Evolutionary conservation across 2,329 filamentous ascomycete species (phyloP), one percentile per base, ranked within the genome.

Genomic region (Scortechinia acanthostroma): DNA sequence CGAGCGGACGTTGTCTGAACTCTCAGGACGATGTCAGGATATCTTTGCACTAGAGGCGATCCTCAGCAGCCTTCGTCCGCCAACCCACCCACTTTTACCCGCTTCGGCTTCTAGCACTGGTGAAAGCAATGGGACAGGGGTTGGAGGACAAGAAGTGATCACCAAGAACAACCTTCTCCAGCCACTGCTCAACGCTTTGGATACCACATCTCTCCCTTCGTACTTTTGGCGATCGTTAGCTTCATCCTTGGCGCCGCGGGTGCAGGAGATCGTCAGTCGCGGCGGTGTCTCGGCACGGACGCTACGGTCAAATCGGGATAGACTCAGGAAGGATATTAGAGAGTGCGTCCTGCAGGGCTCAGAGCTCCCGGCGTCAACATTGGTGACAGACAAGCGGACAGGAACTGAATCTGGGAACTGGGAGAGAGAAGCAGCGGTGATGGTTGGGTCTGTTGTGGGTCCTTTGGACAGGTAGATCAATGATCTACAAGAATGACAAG

Each of bases 141-240:
- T 30, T 10, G 25, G n/a, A n/a, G 25, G 25, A n/a, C 10, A 30
- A n/a, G n/a, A 10, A 30, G n/a, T 30, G n/a, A n/a, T 10, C 10
- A 30, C 25, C 10, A 10, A 30, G 48, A 46, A 53, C 35, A 77
- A 77, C 49, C 68, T 83, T 46, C 66, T 83, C 1, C 62, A 70
- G 23, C 73, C 74, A 1, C 62, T 83, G 1, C 68, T 80, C 14
- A 63, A 68, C 43, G 61, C 69, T 2, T 69, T 84, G 35, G 80
- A 84, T 55, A 83, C 79, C 0, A 67, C 76, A 1, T 81, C 77
- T 2, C 64, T 84, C 2, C 74, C 79, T 5, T 81, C 77, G 2
- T 82, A 80, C 58, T 84, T 83, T 60, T 84, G 80, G 80, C 71
- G 80, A 45, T 76, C 75, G 15, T 64, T 83, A n/a, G 79, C 80